These are phyloP conservation scores for Pseudogymnoascus sp. DNA, from an alignment of 2,329 filamentous ascomycete species.

Conservation along the genomic window DNA sequence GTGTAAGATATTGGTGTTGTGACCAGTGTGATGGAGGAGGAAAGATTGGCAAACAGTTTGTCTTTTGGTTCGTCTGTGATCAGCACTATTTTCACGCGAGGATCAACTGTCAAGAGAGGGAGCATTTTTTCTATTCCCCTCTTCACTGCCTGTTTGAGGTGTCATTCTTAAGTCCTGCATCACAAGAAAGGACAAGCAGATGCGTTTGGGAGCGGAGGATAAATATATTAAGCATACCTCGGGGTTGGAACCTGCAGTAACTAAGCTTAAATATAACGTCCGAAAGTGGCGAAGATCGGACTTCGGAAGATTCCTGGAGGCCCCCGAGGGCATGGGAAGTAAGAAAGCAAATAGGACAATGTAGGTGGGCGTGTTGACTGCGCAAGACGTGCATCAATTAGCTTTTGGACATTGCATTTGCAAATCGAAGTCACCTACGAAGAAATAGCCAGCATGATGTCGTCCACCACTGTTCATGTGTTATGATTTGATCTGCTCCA, in stretches of 20 bases:
- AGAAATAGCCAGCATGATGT: neutral
- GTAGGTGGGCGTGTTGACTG: neutral
- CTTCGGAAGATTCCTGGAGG: neutral
- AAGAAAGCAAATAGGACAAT: neutral
- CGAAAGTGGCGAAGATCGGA: neutral
- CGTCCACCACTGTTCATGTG: neutral
- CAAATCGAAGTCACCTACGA: neutral
- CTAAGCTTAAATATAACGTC: neutral
- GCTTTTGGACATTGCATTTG: neutral
- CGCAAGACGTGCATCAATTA: neutral
- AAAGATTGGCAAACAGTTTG: neutral
- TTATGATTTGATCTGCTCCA: neutral
- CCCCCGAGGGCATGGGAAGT: neutral
- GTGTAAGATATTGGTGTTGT: neutral
- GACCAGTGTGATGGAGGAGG: neutral
- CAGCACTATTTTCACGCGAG: neutral
- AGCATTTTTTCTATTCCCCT: neutral
- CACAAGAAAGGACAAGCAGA: neutral
- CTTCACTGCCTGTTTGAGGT: neutral
- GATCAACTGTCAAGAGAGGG: neutral
- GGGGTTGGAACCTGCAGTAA: neutral
- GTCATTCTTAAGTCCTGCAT: neutral
- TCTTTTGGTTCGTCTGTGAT: neutral
- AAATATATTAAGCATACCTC: neutral
- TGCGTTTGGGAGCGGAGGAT: neutral